Evolutionary conservation across 1,139 yeast species (phyloP).

Genomic region (Eremothecium sinecaudum): DNA sequence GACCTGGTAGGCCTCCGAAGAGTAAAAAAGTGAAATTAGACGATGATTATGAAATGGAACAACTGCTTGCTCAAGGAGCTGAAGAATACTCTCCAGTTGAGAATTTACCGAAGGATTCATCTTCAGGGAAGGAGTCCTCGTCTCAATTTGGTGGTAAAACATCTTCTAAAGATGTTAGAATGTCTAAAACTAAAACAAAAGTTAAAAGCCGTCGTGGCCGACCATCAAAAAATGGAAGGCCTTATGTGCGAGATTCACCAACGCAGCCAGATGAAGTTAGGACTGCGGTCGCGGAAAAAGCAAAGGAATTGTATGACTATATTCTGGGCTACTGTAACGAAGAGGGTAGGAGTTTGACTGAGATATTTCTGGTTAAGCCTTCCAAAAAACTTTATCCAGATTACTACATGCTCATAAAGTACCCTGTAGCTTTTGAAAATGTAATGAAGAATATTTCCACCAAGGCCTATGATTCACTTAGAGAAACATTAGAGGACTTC

Average conservation of each 20-base stretch:
- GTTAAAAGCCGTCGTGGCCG: constrained; percentile 20
- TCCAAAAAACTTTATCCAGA: constrained; percentile 73
- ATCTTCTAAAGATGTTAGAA: constrained; percentile 21
- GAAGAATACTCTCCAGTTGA: constrained; percentile 6
- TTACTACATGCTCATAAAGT: constrained; percentile 66
- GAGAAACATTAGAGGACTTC: constrained; percentile 62
- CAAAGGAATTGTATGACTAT: constrained; percentile 32
- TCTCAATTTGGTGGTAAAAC: constrained; percentile 18
- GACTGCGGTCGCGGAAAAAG: constrained; percentile 32
- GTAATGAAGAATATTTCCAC: constrained; percentile 51
- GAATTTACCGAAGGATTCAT: constrained; percentile 5
- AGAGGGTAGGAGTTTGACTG: constrained; percentile 40
- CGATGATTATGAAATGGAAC: constrained; percentile 1
- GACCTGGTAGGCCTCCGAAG: constrained; percentile 13
- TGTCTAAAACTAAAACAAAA: constrained; percentile 15
- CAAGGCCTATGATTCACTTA: constrained; percentile 43
- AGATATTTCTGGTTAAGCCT: constrained; percentile 59
- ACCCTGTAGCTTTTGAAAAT: constrained; percentile 73
- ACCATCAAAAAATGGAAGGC: constrained; percentile 25
- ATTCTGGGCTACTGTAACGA: constrained; percentile 39
- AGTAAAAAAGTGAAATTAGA: constrained; percentile 7
- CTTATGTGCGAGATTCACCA: constrained; percentile 35
- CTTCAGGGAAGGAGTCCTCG: constrained; percentile 5
- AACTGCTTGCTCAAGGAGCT: constrained; percentile 2
- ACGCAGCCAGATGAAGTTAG: constrained; percentile 38